Evolutionary conservation across 176 grass and related monocot genomes (phyloP).

Genomic region (Themeda triandra): DNA sequence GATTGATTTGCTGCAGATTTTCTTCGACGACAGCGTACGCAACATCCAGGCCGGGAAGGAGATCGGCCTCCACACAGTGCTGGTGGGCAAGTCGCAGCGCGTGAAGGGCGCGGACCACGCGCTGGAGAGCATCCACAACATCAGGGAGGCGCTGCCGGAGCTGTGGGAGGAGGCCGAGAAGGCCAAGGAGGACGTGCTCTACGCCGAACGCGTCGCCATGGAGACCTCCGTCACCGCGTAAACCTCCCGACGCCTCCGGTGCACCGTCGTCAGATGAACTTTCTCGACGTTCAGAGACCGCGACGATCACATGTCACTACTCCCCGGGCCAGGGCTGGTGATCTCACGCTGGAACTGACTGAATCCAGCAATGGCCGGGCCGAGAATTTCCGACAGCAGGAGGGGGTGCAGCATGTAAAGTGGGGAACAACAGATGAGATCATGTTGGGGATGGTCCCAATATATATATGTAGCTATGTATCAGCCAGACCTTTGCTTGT

Average conservation of each 20-base stretch:
- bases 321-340: conserved; percentile 10
- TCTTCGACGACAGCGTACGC: conserved; percentile 95
- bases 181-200: conserved; percentile 57
- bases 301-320: neutral
- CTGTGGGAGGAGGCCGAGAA: conserved; percentile 89
- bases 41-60: conserved; percentile 84
- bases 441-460: conserved; percentile 20
- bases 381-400: conserved; percentile 16
- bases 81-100: conserved; percentile 79
- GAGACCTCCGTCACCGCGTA: conserved; percentile 91
- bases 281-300: neutral
- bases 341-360: conserved; percentile 16
- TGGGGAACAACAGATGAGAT: neutral
- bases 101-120: conserved; percentile 81
- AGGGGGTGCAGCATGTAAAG: conserved; percentile 1
- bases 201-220: conserved; percentile 60
- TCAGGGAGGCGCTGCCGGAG: conserved; percentile 82
- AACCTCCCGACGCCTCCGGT: neutral
- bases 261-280: neutral
- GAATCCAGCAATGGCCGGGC: conserved; percentile 24
- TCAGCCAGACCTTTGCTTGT: conserved; percentile 38
- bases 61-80: conserved; percentile 85
- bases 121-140: conserved; percentile 93
- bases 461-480: conserved; percentile 16
- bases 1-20: conserved; percentile 50